Evolutionary conservation across 345 rosid genomes (phyloP).

Genomic region (Corymbia maculata): DNA sequence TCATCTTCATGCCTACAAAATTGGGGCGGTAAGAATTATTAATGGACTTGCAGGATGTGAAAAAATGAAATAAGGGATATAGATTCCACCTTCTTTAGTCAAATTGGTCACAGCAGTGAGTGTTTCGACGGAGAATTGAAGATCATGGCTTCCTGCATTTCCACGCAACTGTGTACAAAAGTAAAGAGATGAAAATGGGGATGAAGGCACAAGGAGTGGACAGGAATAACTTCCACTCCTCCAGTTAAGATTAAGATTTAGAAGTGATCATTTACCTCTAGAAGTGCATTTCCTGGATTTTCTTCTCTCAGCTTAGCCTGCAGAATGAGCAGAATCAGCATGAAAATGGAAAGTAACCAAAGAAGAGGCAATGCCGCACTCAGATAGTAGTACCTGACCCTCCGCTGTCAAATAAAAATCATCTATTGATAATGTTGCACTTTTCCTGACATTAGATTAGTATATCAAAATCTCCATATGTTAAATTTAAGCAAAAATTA

Average conservation of each 20-base stretch:
- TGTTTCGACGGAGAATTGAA: conserved; percentile 69
- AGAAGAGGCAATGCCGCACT: neutral
- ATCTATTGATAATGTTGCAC: conserved; percentile 83
- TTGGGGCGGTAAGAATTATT: conserved; percentile 5
- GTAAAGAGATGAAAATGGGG: neutral
- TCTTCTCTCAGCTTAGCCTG: conserved; percentile 68
- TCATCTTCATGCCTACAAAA: conserved; percentile 75
- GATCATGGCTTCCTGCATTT: conserved; percentile 99
- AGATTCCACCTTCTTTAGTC: conserved; percentile 60
- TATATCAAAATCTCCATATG: neutral
- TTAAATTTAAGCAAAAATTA: neutral
- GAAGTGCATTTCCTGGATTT: conserved; percentile 73
- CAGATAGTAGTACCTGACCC: conserved; percentile 49
- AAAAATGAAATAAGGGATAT: conserved; percentile 2
- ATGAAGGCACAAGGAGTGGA: neutral
- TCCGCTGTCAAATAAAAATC: conserved; percentile 90
- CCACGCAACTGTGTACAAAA: conserved; percentile 56
- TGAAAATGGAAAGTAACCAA: conserved; percentile 1
- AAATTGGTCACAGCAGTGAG: conserved; percentile 39
- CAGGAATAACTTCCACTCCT: neutral
- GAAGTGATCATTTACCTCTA: conserved; percentile 39
- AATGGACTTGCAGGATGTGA: neutral
- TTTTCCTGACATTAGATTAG: conserved; percentile 40
- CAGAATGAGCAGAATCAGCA: conserved; percentile 1
- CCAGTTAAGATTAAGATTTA: neutral